Base-by-base conservation (phyloP, 2,329 filamentous ascomycete genomes). In the Fusarium miscanthi region DNA sequence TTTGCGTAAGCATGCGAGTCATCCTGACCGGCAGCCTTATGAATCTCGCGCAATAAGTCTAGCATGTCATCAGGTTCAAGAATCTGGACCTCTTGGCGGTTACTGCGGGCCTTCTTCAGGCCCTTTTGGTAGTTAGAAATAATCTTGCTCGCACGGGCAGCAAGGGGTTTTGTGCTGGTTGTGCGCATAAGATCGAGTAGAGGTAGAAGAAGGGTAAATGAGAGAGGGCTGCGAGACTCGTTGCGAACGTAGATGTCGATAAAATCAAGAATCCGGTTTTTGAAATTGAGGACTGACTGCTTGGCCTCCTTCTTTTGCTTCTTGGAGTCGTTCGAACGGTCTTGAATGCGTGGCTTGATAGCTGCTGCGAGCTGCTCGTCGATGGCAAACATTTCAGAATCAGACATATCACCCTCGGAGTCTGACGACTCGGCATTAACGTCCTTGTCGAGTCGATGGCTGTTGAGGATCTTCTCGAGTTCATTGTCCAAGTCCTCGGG, bases 311-410 rank as follows among this genome's bases (percentile, higher is more conserved):
- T 94, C 77, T 93, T 92, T 78, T 96, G 91, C 82, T 95, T 93
- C 84, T 95, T 96, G 78, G 92, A 92, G 80, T 87, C 91, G 16
- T 69, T 59, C 4, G 85, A 84, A 21, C 85, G 85, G 23, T 76
- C 75, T 80, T 94, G 91, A 73, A 89, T 89, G 53, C 91, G 90
- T 73, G 95, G 91, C 73, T 91, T 90, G 86, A 98, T 97, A 69
- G 98, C 94, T 71, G 93, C 93, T 56, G 91, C 90, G 8, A 99
- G 89, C 78, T 95, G 92, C 16, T 89, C 88, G 77, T 98, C 95
- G 21, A 98, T 85, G 7, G 91, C 91, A 83, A 97, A 91, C 96
- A 98, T 98, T 79, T 97, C 92, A 23, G 95, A 94, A 82, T 98
- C 95, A 69, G 94, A 92, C 94, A 99, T 97, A 81, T 97, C 94